A percentile compares a stretch with the other conserved stretches of the same genome.
phyloP scores from a whole-genome alignment of 768 basidiomycete species.

The Dioszegia crocea region DNA sequence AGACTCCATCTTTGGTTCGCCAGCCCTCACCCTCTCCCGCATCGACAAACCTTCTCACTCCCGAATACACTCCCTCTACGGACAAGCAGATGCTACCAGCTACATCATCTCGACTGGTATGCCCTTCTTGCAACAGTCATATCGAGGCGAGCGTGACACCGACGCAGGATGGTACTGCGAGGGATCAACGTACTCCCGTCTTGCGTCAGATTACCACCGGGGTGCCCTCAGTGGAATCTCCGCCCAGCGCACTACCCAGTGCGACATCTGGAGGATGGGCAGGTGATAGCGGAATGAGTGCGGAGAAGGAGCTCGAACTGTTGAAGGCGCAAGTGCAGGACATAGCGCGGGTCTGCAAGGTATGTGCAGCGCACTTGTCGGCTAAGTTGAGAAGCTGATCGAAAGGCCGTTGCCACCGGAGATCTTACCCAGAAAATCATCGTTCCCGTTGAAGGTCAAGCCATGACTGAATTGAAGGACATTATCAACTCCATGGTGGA shows the following conservation, averaged over 20 bases:
- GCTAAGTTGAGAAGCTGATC: background rate
- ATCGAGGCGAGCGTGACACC: background rate
- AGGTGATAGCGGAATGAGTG: conserved; percentile 39
- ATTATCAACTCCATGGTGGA: conserved; percentile 56
- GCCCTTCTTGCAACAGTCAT: background rate
- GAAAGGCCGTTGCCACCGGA: conserved; percentile 64
- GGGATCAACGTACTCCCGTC: background rate
- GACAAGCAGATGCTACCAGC: background rate
- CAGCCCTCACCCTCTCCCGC: conserved; percentile 7
- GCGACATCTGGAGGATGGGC: background rate
- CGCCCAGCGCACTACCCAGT: conserved; percentile 1
- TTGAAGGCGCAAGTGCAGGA: conserved; percentile 81
- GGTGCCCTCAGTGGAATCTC: background rate
- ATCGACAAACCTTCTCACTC: conserved; percentile 21
- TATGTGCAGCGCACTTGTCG: conserved; percentile 6
- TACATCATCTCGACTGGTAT: background rate
- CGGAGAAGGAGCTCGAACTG: conserved; percentile 63
- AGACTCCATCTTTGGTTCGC: conserved; percentile 2
- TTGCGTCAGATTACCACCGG: background rate
- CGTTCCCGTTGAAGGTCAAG: conserved; percentile 70
- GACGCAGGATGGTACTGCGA: background rate
- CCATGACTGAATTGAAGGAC: conserved; percentile 74
- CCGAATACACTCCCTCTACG: conserved; percentile 40
- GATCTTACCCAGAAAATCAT: conserved; percentile 75
- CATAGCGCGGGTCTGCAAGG: conserved; percentile 71